phyloP scores from a whole-genome alignment of 352 stramenopile species.

The Pythium plurisporium region DNA sequence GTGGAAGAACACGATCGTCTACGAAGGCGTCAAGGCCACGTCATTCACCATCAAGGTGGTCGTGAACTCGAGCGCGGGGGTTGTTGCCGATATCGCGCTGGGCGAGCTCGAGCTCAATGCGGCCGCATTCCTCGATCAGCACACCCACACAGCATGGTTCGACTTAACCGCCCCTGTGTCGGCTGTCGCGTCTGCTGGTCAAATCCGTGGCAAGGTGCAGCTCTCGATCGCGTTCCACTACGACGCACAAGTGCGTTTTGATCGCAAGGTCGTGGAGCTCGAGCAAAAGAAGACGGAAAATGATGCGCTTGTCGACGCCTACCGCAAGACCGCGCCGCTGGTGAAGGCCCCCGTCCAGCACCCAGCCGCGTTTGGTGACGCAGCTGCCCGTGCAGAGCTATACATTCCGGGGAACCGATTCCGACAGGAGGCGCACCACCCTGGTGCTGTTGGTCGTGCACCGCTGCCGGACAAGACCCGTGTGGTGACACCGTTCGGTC shows the following conservation, averaged over 20 bases:
- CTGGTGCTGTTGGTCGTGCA: slow-evolving; percentile 51
- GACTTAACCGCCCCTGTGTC: slow-evolving; percentile 40
- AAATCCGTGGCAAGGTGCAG: slow-evolving; percentile 40
- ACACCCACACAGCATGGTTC: slow-evolving; percentile 48
- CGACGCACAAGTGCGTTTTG: slow-evolving; percentile 35
- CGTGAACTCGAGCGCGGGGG: slow-evolving; percentile 46
- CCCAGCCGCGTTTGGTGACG: slow-evolving; percentile 63
- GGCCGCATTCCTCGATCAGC: slow-evolving; percentile 53
- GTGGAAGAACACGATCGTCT: slow-evolving; percentile 55
- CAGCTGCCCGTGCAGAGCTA: slow-evolving; percentile 42
- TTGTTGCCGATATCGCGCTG: slow-evolving; percentile 67
- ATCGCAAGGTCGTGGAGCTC: slow-evolving; percentile 36
- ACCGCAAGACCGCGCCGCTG: slow-evolving; percentile 45
- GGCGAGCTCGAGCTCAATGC: slow-evolving; percentile 59
- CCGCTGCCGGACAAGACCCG: slow-evolving; percentile 73
- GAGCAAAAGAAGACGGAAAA: slow-evolving; percentile 54
- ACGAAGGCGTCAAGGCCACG: slow-evolving; percentile 64
- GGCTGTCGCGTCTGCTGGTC: slow-evolving; percentile 5
- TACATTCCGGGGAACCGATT: slow-evolving; percentile 81
- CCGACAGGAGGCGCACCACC: slow-evolving; percentile 51
- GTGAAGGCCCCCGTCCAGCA: slow-evolving; percentile 50
- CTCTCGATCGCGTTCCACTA: slow-evolving; percentile 63
- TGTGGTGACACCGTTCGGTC: slow-evolving; percentile 70
- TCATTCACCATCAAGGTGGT: slow-evolving; percentile 61
- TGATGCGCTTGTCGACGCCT: slow-evolving; percentile 59